phyloP scores from a whole-genome alignment of 208 protist species.

The Crithidia sp. region DNA sequence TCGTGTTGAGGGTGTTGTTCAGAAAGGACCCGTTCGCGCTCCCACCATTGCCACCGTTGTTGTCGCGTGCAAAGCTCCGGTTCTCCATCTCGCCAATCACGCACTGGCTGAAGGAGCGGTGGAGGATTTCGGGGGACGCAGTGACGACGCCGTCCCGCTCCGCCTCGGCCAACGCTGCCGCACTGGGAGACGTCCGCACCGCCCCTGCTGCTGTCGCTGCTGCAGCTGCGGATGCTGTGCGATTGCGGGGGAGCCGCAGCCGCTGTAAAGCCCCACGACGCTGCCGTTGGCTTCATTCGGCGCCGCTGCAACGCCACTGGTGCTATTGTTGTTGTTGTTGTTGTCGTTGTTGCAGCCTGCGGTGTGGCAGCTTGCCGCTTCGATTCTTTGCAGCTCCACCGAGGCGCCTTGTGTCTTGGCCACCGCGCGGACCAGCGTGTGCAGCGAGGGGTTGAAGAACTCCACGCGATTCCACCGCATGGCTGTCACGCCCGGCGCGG shows the following conservation, averaged over 20 bases:
- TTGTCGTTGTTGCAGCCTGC: background rate
- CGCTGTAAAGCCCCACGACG: background rate
- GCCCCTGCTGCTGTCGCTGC: background rate
- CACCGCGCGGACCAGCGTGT: constrained; percentile 47
- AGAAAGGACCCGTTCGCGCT: constrained; percentile 21
- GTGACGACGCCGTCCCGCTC: background rate
- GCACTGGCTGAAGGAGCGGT: constrained; percentile 36
- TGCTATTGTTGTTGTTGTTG: too few relatives aligned
- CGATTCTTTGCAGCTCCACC: constrained; percentile 12
- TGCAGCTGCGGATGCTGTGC: background rate
- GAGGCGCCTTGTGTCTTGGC: constrained; percentile 45
- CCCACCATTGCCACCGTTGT: background rate
- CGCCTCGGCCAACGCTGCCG: background rate
- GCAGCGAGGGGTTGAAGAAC: constrained; percentile 57
- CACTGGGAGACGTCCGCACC: background rate
- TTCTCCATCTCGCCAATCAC: constrained; percentile 41
- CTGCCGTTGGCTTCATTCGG: background rate
- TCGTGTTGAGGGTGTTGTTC: background rate
- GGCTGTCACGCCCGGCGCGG: constrained; percentile 45
- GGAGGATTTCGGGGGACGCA: background rate
- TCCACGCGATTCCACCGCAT: constrained; percentile 74
- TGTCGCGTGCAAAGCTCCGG: constrained; percentile 35
- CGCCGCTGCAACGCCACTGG: background rate
- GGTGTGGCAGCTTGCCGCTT: constrained; percentile 3
- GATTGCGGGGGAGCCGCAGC: constrained; percentile 2